A percentile compares a stretch with the other conserved stretches of the same genome.
Conservation (phyloP, 352 stramenopile species). For the Discostella stelligera region DNA sequence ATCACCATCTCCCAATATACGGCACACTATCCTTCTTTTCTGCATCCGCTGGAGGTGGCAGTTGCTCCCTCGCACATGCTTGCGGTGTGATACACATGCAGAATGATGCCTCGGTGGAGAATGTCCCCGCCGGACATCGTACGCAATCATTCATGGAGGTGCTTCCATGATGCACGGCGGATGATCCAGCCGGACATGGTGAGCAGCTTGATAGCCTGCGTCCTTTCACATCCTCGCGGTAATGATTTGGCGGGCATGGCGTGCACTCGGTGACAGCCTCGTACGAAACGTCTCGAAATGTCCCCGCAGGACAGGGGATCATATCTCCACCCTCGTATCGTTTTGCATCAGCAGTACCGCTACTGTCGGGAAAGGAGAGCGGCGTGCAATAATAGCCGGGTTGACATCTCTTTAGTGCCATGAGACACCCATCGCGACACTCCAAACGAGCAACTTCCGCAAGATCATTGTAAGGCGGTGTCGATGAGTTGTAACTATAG, state of each 20-base stretch:
- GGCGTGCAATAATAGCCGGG: slow-evolving; percentile 54
- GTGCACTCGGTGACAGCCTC: slow-evolving; percentile 43
- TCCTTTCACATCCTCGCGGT: slow-evolving; percentile 52
- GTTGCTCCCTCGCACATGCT: slow-evolving; percentile 31
- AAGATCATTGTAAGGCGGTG: slow-evolving; percentile 43
- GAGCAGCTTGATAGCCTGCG: slow-evolving; percentile 38
- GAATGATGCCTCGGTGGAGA: slow-evolving; percentile 21
- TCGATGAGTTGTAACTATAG: slow-evolving; percentile 40
- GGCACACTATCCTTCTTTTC: slow-evolving; percentile 47
- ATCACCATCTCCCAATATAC: slow-evolving; percentile 29
- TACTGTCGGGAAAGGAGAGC: slow-evolving; percentile 22
- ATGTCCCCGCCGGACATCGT: slow-evolving; percentile 50
- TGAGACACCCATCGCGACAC: slow-evolving; percentile 55
- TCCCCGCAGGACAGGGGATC: slow-evolving; percentile 45
- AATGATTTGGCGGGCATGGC: slow-evolving; percentile 39
- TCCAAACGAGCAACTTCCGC: slow-evolving; percentile 43
- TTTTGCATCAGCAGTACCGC: not conserved
- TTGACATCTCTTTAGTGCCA: slow-evolving; percentile 45
- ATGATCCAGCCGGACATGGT: slow-evolving; percentile 47
- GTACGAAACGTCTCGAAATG: slow-evolving; percentile 49
- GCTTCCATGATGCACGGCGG: slow-evolving; percentile 13
- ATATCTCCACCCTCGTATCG: slow-evolving; percentile 36
- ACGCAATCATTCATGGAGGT: slow-evolving; percentile 41
- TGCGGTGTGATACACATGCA: slow-evolving; percentile 46
- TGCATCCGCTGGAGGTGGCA: slow-evolving; percentile 43